Conservation (phyloP, 1,284 basidiomycete genomes). For the Stygiomarasmius scandens region DNA sequence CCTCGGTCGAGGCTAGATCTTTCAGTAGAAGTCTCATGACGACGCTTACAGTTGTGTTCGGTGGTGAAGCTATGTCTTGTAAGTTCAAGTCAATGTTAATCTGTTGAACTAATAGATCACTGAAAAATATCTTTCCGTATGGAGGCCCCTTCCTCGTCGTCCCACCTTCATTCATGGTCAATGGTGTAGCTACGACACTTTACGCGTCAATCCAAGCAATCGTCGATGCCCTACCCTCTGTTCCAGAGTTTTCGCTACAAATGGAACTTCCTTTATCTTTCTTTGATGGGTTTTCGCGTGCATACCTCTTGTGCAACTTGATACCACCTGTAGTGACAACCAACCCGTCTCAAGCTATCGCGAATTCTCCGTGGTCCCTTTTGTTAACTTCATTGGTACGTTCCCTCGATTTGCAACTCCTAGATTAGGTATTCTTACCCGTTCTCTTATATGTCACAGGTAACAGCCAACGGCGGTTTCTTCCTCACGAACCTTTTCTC, state of each 20-base stretch:
- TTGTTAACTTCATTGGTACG: conserved; percentile 68
- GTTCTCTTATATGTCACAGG: conserved; percentile 34
- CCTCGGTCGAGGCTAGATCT: conserved; percentile 49
- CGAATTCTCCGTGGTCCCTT: conserved; percentile 71
- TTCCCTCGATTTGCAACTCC: too few species aligned
- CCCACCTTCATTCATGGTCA: conserved; percentile 71
- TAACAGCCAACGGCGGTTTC: conserved; percentile 73
- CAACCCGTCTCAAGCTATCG: conserved; percentile 49
- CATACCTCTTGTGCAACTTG: conserved; percentile 70
- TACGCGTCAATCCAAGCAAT: conserved; percentile 57
- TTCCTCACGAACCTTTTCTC: conserved; percentile 71
- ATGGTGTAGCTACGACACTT: conserved; percentile 57
- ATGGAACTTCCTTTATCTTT: conserved; percentile 67
- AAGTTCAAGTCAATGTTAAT: conserved; percentile 27
- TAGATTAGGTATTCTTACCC: conserved; percentile 7
- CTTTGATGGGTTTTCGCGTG: conserved; percentile 70
- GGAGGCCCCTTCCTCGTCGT: conserved; percentile 65
- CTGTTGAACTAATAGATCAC: too few species aligned
- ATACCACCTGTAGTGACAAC: conserved; percentile 64
- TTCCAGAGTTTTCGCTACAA: conserved; percentile 53
- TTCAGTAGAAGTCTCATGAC: conserved; percentile 59
- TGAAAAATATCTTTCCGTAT: neutral
- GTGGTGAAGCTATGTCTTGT: conserved; percentile 72
- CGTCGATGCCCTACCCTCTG: conserved; percentile 59
- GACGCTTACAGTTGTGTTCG: conserved; percentile 69